Percentiles rank a stretch among this genome's conserved stretches.
Evolutionary conservation across 345 rosid genomes (phyloP).

Genomic region (Brassica carinata): DNA sequence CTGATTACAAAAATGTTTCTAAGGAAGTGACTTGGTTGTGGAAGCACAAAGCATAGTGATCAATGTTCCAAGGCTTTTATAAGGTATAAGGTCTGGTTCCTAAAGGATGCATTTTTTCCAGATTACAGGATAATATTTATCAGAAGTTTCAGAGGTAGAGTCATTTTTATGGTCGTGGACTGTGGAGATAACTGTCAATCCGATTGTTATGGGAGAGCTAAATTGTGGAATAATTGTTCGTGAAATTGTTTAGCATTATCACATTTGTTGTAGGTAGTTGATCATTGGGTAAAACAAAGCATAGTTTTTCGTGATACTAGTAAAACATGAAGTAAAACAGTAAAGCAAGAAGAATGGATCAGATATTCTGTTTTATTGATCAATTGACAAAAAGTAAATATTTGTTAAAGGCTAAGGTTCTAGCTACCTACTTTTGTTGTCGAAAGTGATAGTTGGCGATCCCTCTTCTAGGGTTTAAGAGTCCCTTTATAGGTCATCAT

Average conservation of each 20-base stretch:
- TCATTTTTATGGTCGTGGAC: neutral
- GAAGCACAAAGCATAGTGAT: neutral
- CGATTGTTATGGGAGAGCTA: neutral
- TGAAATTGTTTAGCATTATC: neutral
- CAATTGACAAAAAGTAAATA: too few species aligned
- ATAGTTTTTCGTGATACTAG: neutral
- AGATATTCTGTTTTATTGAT: too few species aligned
- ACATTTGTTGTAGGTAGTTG: neutral
- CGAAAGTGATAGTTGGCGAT: neutral
- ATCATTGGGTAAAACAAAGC: neutral
- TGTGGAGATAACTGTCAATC: neutral
- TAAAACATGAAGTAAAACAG: neutral
- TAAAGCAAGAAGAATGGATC: neutral
- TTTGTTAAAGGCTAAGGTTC: neutral
- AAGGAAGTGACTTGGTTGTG: neutral
- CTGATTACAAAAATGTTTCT: neutral
- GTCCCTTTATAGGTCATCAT: neutral
- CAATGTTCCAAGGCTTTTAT: neutral
- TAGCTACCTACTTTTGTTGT: neutral
- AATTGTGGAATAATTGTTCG: neutral
- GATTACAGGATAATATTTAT: neutral
- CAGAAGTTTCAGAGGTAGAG: neutral
- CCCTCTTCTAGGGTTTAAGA: neutral
- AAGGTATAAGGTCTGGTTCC: neutral
- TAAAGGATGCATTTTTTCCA: neutral